Evolutionary conservation across 257 asterid genomes (phyloP).

Genomic region (Echites panduratus): DNA sequence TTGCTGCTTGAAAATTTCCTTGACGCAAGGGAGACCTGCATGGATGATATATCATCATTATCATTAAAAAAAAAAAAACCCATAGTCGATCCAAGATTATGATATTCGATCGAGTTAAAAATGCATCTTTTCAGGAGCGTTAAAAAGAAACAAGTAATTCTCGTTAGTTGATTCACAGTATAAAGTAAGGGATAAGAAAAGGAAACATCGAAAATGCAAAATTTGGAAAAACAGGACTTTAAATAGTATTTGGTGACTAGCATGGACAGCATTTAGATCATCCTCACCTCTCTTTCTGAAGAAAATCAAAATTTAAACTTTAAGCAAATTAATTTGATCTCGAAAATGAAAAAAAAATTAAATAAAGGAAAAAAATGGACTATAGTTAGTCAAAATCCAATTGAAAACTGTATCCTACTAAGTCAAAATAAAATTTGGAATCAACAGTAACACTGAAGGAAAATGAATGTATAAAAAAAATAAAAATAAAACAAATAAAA

Average conservation of each 20-base stretch:
- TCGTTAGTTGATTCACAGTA: neutral
- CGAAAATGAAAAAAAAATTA: neutral
- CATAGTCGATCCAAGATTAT: neutral
- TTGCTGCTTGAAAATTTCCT: slow-evolving; percentile 28
- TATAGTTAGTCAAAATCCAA: neutral
- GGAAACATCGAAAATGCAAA: neutral
- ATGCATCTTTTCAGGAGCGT: neutral
- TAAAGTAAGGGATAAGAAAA: neutral
- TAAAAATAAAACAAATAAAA: neutral
- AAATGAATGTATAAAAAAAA: neutral
- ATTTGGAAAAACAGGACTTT: neutral
- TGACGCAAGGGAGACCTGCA: slow-evolving; percentile 70
- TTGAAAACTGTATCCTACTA: neutral
- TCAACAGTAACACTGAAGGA: neutral
- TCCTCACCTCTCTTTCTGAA: neutral
- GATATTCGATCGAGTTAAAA: neutral
- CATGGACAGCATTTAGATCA: neutral
- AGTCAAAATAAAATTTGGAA: neutral
- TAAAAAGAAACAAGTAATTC: neutral
- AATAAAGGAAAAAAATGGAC: neutral
- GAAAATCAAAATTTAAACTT: neutral
- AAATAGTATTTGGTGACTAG: neutral
- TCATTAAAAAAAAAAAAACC: neutral
- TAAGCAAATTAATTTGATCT: neutral
- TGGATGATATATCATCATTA: neutral